Percentiles rank a stretch among this genome's conserved stretches.
Evolutionary conservation across 768 basidiomycete genomes (phyloP).

Genomic region (Candolleomyces eurysporus): DNA sequence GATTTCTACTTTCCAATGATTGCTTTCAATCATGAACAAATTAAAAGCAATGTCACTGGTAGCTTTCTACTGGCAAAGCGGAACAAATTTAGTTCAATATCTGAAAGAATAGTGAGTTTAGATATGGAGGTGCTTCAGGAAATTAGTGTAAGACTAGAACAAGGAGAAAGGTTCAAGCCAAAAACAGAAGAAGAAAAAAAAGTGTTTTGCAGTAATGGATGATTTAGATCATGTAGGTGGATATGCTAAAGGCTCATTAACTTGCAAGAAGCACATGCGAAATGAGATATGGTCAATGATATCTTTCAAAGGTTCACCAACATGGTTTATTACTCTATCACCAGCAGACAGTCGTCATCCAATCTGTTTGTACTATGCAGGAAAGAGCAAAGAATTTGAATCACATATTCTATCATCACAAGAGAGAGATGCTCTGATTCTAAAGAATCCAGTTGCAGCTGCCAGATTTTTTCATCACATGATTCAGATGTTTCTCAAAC

Average conservation of each 20-base stretch:
- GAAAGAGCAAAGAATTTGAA: constrained; percentile 16
- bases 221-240: constrained; percentile 1
- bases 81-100: constrained; percentile 19
- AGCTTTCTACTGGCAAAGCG: constrained; percentile 6
- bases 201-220: not conserved
- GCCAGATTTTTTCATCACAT: constrained; percentile 32
- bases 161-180: not conserved
- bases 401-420: constrained; percentile 11
- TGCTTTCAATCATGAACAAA: constrained; percentile 32
- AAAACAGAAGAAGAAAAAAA: not conserved
- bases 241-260: not conserved
- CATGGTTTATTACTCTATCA: constrained; percentile 36
- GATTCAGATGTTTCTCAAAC: constrained; percentile 26
- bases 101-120: constrained; percentile 13
- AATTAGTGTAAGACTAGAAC: not conserved
- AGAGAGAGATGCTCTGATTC: constrained; percentile 6
- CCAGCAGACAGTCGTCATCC: constrained; percentile 32
- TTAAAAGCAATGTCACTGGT: constrained; percentile 15
- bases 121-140: constrained; percentile 15
- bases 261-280: constrained; percentile 20
- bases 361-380: constrained; percentile 33
- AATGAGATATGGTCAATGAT: constrained; percentile 18
- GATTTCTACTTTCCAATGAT: constrained; percentile 29
- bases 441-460: constrained; percentile 24
- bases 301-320: constrained; percentile 22